Evolutionary conservation across 208 protist species (phyloP), one percentile per base, ranked within the genome.

Genomic region (Angomonas deanei): DNA sequence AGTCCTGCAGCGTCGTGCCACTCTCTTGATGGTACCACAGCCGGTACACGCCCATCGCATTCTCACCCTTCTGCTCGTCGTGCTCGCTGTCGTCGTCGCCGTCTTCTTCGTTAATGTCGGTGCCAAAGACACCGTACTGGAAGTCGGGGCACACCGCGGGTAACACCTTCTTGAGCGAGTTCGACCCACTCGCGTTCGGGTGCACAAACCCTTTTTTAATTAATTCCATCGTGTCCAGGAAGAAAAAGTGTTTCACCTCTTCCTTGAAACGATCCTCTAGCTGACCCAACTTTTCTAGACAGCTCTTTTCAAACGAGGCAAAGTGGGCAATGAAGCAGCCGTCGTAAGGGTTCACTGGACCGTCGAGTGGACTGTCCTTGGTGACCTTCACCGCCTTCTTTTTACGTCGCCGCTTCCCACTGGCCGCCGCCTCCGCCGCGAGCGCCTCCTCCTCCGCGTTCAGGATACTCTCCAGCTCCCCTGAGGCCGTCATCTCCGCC

Each of bases 101-200:
- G 55, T 23, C 36, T n/a, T 42, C 60, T 11, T 47, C 36, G 0
- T 13, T 50, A 24, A 4, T 30, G 36, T 91, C 88, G 5, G 67
- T 72, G 26, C 89, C 86, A 62, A 93, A 96, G 39, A 91, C 75
- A 63, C 85, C 84, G 76, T 93, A 93, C 64, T 92, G 81, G 56
- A 92, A 88, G 62, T 93, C 86, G 13, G 89, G 84, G 61, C 84
- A 92, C 0, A 96, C 63, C 26, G 86, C 89, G 21, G 89, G 89
- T 33, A 96, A 76, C 56, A 96, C 75, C 65, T 96, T 96, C 74
- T 96, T 96, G 15, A 96, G 79, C 27, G 86, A 93, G 76, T 92
- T 93, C 5, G 84, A 92, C 30, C 89, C 89, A 26, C 88, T 68
- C 27, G 86, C 80, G 63, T 92, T 92, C 17, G 89, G 89, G 63